These are phyloP conservation scores for Podaxis rugospora DNA, from an alignment of 768 basidiomycete species.

Conservation along the genomic window DNA sequence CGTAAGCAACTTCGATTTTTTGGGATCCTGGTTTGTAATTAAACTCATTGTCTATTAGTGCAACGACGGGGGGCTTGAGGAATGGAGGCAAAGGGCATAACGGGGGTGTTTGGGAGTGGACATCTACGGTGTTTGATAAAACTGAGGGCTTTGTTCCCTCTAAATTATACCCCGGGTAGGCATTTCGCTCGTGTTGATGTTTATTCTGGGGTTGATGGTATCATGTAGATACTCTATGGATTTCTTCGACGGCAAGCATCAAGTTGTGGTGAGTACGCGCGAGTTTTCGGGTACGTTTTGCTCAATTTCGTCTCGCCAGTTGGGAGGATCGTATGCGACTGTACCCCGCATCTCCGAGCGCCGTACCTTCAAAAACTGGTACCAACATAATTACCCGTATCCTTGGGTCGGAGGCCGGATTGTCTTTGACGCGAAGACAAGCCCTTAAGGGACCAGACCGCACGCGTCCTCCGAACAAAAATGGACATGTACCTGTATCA, in stretches of 20 bases:
- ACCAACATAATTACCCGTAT: slow-evolving; percentile 88
- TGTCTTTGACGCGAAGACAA: slow-evolving; percentile 34
- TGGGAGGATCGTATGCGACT: slow-evolving; percentile 89
- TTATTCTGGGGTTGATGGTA: slow-evolving; percentile 1
- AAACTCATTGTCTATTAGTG: slow-evolving; percentile 32
- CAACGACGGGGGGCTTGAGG: slow-evolving; percentile 58
- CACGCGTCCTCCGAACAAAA: background rate
- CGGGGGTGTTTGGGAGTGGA: slow-evolving; percentile 99
- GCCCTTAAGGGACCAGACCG: background rate
- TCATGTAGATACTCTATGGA: slow-evolving; percentile 67
- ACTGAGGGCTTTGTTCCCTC: slow-evolving; percentile 77
- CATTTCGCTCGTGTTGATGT: background rate
- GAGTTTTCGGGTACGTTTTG: slow-evolving; percentile 3
- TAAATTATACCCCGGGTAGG: slow-evolving; percentile 80
- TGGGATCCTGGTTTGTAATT: background rate
- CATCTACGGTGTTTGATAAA: slow-evolving; percentile 69
- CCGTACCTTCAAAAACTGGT: slow-evolving; percentile 82
- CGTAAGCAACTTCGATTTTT: slow-evolving; percentile 47
- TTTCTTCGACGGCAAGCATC: slow-evolving; percentile 87
- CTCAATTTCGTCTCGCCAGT: slow-evolving; percentile 34
- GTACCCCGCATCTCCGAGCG: slow-evolving; percentile 79
- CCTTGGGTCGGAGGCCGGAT: slow-evolving; percentile 77
- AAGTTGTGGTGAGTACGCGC: slow-evolving; percentile 68
- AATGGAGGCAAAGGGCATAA: slow-evolving; percentile 66
- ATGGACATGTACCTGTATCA: background rate